Percentiles rank a stretch among this genome's conserved stretches.
Evolutionary conservation across 2,329 filamentous ascomycete genomes (phyloP).

Genomic region (Ilyonectria mors-panacis): DNA sequence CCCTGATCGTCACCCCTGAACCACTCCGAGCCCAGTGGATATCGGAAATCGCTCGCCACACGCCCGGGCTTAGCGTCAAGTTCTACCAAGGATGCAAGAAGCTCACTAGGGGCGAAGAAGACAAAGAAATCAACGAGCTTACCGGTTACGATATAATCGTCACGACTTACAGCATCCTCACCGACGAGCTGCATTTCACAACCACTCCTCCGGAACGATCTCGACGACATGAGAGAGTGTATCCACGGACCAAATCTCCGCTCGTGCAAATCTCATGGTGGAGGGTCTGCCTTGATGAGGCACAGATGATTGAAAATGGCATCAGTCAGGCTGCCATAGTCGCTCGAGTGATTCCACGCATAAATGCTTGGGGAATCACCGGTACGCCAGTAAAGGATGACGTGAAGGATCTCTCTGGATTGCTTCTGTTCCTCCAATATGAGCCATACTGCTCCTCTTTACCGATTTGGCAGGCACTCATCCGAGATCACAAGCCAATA

Average conservation of each 20-base stretch:
- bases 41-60: conserved; percentile 71
- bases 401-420: conserved; percentile 82
- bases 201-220: conserved; percentile 77
- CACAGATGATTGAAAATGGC: conserved; percentile 94
- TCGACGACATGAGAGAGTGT: conserved; percentile 76
- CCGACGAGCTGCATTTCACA: conserved; percentile 84
- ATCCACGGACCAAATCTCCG: conserved; percentile 79
- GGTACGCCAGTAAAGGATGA: conserved; percentile 89
- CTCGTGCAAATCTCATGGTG: conserved; percentile 89
- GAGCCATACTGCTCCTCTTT: conserved; percentile 79
- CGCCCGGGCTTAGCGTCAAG: conserved; percentile 69
- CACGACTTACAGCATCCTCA: conserved; percentile 79
- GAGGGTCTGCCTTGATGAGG: conserved; percentile 83
- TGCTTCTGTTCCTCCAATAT: conserved; percentile 85
- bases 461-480: conserved; percentile 78
- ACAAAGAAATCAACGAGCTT: conserved; percentile 61
- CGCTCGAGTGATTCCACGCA: conserved; percentile 83
- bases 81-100: conserved; percentile 68
- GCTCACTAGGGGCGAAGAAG: conserved; percentile 53
- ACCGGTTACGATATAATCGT: conserved; percentile 71
- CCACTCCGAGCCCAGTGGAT: conserved; percentile 74
- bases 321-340: conserved; percentile 87
- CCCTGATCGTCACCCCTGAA: conserved; percentile 73
- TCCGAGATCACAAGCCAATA: conserved; percentile 70
- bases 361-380: conserved; percentile 93